phyloP scores from a whole-genome alignment of 2,329 filamentous ascomycete genomes.

The Diaporthe batatas region DNA sequence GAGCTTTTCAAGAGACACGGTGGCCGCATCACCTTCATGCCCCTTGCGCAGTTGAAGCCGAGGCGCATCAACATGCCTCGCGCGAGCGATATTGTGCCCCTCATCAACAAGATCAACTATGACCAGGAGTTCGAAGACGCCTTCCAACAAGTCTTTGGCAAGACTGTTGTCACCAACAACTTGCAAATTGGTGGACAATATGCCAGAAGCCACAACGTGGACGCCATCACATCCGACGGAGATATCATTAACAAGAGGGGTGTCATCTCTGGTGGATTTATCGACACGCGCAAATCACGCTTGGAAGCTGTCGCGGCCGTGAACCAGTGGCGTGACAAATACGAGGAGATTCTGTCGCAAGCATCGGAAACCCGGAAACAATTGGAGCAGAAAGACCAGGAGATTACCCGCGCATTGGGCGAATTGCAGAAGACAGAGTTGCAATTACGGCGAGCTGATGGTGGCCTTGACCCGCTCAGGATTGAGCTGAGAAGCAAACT shows the following conservation, averaged over 20 bases:
- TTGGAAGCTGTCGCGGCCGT: slow-evolving; percentile 86
- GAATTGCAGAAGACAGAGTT: slow-evolving; percentile 66
- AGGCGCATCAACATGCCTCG: slow-evolving; percentile 82
- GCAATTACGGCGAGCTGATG: slow-evolving; percentile 75
- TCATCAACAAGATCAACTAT: slow-evolving; percentile 87
- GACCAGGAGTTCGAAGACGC: slow-evolving; percentile 84
- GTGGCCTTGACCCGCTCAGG: slow-evolving; percentile 83
- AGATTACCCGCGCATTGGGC: slow-evolving; percentile 88
- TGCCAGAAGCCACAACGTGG: slow-evolving; percentile 89
- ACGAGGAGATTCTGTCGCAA: slow-evolving; percentile 75
- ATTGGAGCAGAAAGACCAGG: slow-evolving; percentile 85
- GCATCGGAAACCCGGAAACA: slow-evolving; percentile 75
- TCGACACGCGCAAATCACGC: slow-evolving; percentile 87
- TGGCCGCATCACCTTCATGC: slow-evolving; percentile 94
- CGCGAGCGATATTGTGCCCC: slow-evolving; percentile 87
- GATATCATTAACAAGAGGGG: slow-evolving; percentile 96
- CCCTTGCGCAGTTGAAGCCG: slow-evolving; percentile 83
- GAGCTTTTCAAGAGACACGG: slow-evolving; percentile 82
- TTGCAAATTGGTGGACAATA: slow-evolving; percentile 90
- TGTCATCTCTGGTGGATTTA: slow-evolving; percentile 93
- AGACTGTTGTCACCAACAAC: slow-evolving; percentile 93
- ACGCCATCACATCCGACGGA: slow-evolving; percentile 93
- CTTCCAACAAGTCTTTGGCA: slow-evolving; percentile 95
- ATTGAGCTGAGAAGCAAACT: slow-evolving; percentile 82
- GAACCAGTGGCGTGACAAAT: slow-evolving; percentile 80